Evolutionary conservation across 257 asterid genomes (phyloP).

Genomic region (Echites panduratus): DNA sequence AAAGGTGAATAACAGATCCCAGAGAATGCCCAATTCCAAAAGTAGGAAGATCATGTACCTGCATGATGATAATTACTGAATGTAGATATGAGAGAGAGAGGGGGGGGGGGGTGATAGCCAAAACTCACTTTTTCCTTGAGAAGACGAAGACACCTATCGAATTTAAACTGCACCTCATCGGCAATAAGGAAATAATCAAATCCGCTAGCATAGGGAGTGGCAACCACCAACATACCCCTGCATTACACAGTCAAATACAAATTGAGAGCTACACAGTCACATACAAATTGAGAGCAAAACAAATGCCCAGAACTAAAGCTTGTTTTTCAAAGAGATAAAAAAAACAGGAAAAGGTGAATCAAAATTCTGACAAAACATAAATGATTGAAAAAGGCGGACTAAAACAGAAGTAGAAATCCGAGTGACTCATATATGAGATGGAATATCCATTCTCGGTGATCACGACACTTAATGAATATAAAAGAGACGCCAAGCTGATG

Average conservation of each 20-base stretch:
- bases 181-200: constrained; percentile 92
- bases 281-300: not conserved
- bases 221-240: constrained; percentile 86
- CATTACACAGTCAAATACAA: constrained; percentile 22
- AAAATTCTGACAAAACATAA: not conserved
- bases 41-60: constrained; percentile 76
- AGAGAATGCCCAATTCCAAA: constrained; percentile 92
- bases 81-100: constrained; percentile 13
- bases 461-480: not conserved
- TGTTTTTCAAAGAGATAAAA: not conserved
- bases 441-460: not conserved
- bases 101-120: not conserved
- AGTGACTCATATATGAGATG: not conserved
- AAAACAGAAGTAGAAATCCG: not conserved
- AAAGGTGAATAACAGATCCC: constrained; percentile 90
- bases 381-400: not conserved
- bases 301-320: not conserved
- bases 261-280: constrained; percentile 20
- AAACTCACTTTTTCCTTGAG: constrained; percentile 66
- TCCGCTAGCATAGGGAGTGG: constrained; percentile 95
- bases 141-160: constrained; percentile 69
- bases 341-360: not conserved
- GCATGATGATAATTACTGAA: constrained; percentile 10
- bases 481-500: not conserved
- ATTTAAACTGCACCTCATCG: constrained; percentile 89